Evolutionary conservation across 169 alveolate species (phyloP).

Genomic region (Plasmodium falciparum): DNA sequence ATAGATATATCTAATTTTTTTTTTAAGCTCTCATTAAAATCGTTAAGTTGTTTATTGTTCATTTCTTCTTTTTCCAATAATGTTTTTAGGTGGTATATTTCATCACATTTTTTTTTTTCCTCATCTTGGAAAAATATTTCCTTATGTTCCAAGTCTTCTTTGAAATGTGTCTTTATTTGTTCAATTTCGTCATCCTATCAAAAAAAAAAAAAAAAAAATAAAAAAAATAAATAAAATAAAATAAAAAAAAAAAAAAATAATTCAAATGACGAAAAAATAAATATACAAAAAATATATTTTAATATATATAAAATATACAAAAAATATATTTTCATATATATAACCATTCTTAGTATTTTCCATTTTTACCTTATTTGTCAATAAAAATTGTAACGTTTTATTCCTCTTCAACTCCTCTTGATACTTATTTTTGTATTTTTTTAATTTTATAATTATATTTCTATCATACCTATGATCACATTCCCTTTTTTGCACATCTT

Average conservation of each 20-base stretch:
- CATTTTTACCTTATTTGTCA: conserved; percentile 52
- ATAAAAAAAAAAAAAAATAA: too few relatives aligned
- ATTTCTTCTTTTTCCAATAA: conserved; percentile 34
- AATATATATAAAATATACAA: too few relatives aligned
- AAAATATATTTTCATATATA: neutral
- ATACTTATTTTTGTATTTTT: conserved; percentile 16
- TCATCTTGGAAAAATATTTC: conserved; percentile 18
- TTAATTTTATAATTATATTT: conserved; percentile 10
- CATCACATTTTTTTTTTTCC: conserved; percentile 19
- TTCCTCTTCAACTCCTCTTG: conserved; percentile 49
- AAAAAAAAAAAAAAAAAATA: neutral
- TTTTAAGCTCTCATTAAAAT: conserved; percentile 34
- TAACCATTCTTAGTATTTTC: neutral
- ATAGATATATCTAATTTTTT: conserved; percentile 21
- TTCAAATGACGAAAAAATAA: too few relatives aligned
- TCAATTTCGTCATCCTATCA: conserved; percentile 65
- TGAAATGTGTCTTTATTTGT: neutral
- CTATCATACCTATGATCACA: neutral
- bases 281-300: too few relatives aligned
- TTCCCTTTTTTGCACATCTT: neutral
- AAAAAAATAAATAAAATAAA: too few relatives aligned
- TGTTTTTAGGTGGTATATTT: conserved; percentile 24
- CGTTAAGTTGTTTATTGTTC: conserved; percentile 16
- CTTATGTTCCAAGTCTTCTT: conserved; percentile 14
- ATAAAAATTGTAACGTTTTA: conserved; percentile 69